Base-by-base conservation (phyloP, 2,329 filamentous ascomycete genomes). In the Ceratocystis destructans region DNA sequence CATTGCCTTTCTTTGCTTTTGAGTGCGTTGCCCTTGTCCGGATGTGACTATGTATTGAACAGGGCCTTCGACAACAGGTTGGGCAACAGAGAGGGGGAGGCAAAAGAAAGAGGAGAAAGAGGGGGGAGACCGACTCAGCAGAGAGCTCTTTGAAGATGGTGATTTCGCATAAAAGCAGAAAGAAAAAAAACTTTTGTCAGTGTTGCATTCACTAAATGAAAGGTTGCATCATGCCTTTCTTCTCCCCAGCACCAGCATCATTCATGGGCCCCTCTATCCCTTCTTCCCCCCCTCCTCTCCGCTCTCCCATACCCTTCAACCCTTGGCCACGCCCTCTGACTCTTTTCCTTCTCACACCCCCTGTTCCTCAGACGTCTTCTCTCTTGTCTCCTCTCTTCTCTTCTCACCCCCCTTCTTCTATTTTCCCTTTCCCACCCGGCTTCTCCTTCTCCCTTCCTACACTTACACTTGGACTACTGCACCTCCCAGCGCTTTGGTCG, bases 191-290 rank as follows among this genome's bases (percentile, higher is more conserved):
- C 48, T 8, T 5, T 53, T n/a, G 53, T 57, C 25, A 57, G 28
- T 57, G 53, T 31, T 31, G 53, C 53, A 57, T 57, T n/a, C n/a
- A 53, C 53, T 2, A n/a, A 50, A 50, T 22, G n/a, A 50, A 57
- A 15, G 53, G 53, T 57, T 57, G 53, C 53, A 57, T 57, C 53
- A 57, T 28, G 28, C 53, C 53, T 15, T 57, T 12, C 53, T 57
- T 5, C 8, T 28, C 46, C 46, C 15, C 46, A 48, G n/a, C 17
- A 20, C n/a, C 53, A 57, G 10, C 37, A 41, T 41, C 37, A 41
- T 41, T 15, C 37, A 41, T 41, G 37, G 37, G 37, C 3, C 37
- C 37, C 12, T 41, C 37, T 57, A 28, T 57, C 53, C 53, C 15
- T 28, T 25, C 31, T 25, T 28, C 10, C 48, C 48, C 20, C 8